Evolutionary conservation across 2,329 filamentous ascomycete species (phyloP).

Genomic region (Phaeosphaeria sp.): DNA sequence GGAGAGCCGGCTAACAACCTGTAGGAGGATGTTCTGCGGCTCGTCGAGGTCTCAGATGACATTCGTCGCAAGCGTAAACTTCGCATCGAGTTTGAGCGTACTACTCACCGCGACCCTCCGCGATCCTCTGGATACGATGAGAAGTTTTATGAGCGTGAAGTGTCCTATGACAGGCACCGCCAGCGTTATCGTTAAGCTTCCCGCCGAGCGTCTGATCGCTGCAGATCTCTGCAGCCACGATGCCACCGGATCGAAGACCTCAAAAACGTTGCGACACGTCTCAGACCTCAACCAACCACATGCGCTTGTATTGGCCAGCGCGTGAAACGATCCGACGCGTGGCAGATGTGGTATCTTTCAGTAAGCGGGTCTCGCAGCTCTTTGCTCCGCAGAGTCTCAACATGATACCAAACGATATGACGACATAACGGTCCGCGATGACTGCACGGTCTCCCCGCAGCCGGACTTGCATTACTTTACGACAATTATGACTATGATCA

Average conservation of each 20-base stretch:
- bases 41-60: slow-evolving; percentile 82
- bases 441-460: slow-evolving; percentile 18
- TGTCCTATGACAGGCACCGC: slow-evolving; percentile 64
- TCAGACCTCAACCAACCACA: slow-evolving; percentile 15
- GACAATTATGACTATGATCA: slow-evolving; percentile 46
- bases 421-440: slow-evolving; percentile 33
- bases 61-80: slow-evolving; percentile 72
- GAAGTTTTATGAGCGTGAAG: slow-evolving; percentile 70
- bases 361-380: not conserved
- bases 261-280: slow-evolving; percentile 7
- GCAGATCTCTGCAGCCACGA: slow-evolving; percentile 1
- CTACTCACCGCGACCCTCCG: slow-evolving; percentile 57
- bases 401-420: slow-evolving; percentile 39
- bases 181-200: slow-evolving; percentile 44
- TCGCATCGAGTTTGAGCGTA: slow-evolving; percentile 66
- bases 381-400: slow-evolving; percentile 28
- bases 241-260: slow-evolving; percentile 1
- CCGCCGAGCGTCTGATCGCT: not conserved
- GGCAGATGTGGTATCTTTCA: slow-evolving; percentile 12
- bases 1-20: slow-evolving; percentile 11
- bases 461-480: slow-evolving; percentile 32
- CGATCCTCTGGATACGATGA: slow-evolving; percentile 64
- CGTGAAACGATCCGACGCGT: slow-evolving; percentile 13
- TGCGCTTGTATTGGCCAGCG: slow-evolving; percentile 21
- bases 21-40: slow-evolving; percentile 84